Percentiles rank a stretch among this genome's conserved stretches.
Evolutionary conservation across 495 filamentous ascomycete genomes (phyloP).

Genomic region (Talaromyces ruber): DNA sequence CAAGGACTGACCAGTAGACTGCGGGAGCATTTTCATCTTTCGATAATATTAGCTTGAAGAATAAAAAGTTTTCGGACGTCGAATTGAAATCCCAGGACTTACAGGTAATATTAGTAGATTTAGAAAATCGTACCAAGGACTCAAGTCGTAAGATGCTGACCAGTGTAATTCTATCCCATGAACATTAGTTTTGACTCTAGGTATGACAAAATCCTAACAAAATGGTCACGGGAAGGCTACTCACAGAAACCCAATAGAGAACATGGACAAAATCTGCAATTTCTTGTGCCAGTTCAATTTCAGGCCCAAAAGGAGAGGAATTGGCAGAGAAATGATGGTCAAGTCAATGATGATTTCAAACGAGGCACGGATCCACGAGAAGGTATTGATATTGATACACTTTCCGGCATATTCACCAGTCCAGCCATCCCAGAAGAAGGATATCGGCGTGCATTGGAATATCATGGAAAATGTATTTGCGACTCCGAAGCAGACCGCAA

Average conservation of each 20-base stretch:
- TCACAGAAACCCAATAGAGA: constrained; percentile 45
- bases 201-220: neutral
- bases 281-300: constrained; percentile 37
- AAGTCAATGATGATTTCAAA: constrained; percentile 19
- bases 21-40: constrained; percentile 29
- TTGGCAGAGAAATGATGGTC: constrained; percentile 24
- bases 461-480: constrained; percentile 20
- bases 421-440: constrained; percentile 24
- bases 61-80: neutral
- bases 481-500: constrained; percentile 20
- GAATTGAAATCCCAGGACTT: neutral
- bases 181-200: neutral
- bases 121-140: constrained; percentile 24
- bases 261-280: constrained; percentile 40
- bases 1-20: constrained; percentile 37
- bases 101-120: constrained; percentile 23
- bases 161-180: constrained; percentile 21
- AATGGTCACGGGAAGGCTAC: constrained; percentile 9
- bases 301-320: constrained; percentile 33
- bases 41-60: neutral
- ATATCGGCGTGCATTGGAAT: constrained; percentile 26
- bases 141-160: constrained; percentile 31
- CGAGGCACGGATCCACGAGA: constrained; percentile 14
- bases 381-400: constrained; percentile 17
- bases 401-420: constrained; percentile 14